phyloP scores from a whole-genome alignment of 176 grass and related monocot species.

The Dendrocalamus sinicus region DNA sequence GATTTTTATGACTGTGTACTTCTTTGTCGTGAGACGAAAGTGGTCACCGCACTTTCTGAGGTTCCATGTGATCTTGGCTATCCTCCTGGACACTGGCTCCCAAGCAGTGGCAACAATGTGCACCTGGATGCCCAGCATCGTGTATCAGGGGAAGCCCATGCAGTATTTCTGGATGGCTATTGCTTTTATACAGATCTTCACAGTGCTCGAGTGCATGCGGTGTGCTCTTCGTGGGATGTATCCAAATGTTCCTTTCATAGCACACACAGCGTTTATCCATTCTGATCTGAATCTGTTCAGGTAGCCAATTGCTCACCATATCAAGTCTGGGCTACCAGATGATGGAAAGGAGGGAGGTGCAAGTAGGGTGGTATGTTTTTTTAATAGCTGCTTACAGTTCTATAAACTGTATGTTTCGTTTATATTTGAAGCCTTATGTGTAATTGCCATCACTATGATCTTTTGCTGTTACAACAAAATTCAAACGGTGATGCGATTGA shows the following conservation, averaged over 20 bases:
- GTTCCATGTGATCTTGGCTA: conserved; percentile 85
- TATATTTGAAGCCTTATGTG: conserved; percentile 18
- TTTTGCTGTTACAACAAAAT: conserved; percentile 30
- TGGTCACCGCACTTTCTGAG: conserved; percentile 87
- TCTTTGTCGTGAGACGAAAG: conserved; percentile 78
- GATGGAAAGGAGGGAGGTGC: not conserved
- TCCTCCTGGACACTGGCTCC: conserved; percentile 84
- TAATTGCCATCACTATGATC: not conserved
- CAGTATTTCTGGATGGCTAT: conserved; percentile 77
- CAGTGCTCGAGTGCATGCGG: conserved; percentile 82
- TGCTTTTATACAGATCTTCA: conserved; percentile 75
- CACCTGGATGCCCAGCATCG: conserved; percentile 78
- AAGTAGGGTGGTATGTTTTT: conserved; percentile 33
- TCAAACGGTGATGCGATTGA: not conserved
- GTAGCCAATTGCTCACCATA: conserved; percentile 40
- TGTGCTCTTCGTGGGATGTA: conserved; percentile 80
- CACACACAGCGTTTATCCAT: conserved; percentile 86
- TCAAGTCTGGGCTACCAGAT: not conserved
- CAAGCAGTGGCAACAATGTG: conserved; percentile 79
- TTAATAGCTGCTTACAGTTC: not conserved
- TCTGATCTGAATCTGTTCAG: conserved; percentile 81
- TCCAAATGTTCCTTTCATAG: conserved; percentile 75
- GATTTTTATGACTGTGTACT: conserved; percentile 74
- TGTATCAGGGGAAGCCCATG: conserved; percentile 69
- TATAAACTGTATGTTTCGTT: conserved; percentile 12